Evolutionary conservation across 768 basidiomycete genomes (phyloP).

Genomic region (Leccinum sublutescens): DNA sequence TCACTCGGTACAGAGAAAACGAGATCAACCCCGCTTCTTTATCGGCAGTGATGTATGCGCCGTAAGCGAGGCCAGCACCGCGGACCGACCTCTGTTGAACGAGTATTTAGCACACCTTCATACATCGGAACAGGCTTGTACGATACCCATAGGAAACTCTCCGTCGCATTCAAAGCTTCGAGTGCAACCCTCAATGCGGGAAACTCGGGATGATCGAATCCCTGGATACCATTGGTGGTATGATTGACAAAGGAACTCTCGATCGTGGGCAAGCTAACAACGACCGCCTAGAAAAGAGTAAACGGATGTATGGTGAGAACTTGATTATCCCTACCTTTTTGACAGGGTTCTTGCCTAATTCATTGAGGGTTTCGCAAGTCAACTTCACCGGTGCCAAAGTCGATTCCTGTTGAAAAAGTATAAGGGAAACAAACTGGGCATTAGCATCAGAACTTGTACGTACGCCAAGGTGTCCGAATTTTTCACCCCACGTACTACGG

Average conservation of each 20-base stretch:
- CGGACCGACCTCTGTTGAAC: conserved; percentile 75
- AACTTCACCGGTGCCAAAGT: conserved; percentile 66
- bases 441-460: conserved; percentile 37
- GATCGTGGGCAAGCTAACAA: conserved; percentile 89
- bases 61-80: conserved; percentile 93
- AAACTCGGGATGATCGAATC: conserved; percentile 79
- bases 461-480: conserved; percentile 61
- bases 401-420: conserved; percentile 37
- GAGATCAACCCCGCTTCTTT: conserved; percentile 73
- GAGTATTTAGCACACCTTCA: conserved; percentile 7
- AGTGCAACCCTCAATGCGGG: conserved; percentile 83
- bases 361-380: conserved; percentile 66
- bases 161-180: conserved; percentile 88
- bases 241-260: conserved; percentile 88
- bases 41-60: conserved; percentile 74
- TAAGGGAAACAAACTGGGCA: background rate
- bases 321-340: conserved; percentile 51
- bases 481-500: conserved; percentile 66
- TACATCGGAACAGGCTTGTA: background rate
- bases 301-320: background rate
- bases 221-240: conserved; percentile 73
- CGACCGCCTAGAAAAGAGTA: conserved; percentile 56
- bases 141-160: conserved; percentile 90
- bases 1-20: conserved; percentile 78
- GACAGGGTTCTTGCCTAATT: conserved; percentile 68